phyloP scores from a whole-genome alignment of 331 rosid genomes.

The Pyracantha coccinea region DNA sequence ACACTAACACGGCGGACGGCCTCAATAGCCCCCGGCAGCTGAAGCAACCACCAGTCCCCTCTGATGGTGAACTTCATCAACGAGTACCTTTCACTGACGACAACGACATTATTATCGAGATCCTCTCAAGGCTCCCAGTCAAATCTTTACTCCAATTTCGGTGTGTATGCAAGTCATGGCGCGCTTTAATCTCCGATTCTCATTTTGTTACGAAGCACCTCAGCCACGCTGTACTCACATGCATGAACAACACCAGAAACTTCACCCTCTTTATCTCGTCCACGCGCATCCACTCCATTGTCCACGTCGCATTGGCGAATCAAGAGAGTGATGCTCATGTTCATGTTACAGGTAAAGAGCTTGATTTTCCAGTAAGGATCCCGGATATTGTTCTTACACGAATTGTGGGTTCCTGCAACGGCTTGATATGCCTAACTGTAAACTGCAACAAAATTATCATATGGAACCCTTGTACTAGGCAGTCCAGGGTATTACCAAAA shows the following conservation, averaged over 20 bases:
- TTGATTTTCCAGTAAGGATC: not conserved
- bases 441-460: not conserved
- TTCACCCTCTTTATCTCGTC: not conserved
- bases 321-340: not conserved
- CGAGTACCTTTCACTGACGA: not conserved
- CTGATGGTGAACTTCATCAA: not conserved
- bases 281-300: not conserved
- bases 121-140: not conserved
- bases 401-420: slow-evolving; percentile 1
- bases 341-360: not conserved
- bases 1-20: too few species aligned
- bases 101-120: not conserved
- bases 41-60: not conserved
- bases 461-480: slow-evolving; percentile 2
- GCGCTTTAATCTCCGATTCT: not conserved
- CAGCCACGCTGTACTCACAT: not conserved
- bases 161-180: not conserved
- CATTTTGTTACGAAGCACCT: not conserved
- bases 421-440: not conserved
- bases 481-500: not conserved
- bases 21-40: not conserved
- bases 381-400: not conserved
- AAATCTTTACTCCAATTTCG: not conserved
- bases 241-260: not conserved
- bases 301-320: not conserved